Percentiles rank a stretch among this genome's conserved stretches.
These are phyloP conservation scores for Botryotinia calthae DNA, from an alignment of 2,329 filamentous ascomycete genomes.

Conservation along the genomic window DNA sequence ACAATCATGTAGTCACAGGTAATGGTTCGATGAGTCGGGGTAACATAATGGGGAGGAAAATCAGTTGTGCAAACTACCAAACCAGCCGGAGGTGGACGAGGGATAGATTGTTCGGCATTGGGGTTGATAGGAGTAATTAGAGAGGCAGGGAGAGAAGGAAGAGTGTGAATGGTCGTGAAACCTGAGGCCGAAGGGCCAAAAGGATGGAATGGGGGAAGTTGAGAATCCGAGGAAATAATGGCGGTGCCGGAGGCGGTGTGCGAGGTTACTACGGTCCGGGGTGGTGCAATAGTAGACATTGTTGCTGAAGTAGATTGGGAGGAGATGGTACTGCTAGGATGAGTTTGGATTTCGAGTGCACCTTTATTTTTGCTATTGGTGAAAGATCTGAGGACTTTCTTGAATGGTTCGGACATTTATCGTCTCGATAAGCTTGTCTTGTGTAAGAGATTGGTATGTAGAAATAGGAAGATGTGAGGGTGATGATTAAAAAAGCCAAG, in stretches of 20 bases:
- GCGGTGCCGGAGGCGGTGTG: slow-evolving; percentile 38
- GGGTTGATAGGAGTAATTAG: slow-evolving; percentile 25
- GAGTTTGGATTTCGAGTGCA: neutral
- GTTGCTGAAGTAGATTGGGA: neutral
- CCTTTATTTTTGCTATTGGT: neutral
- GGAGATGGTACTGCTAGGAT: neutral
- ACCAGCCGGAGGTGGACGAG: slow-evolving; percentile 41
- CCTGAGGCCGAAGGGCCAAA: slow-evolving; percentile 37
- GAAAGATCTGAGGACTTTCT: neutral
- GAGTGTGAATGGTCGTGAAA: slow-evolving; percentile 39
- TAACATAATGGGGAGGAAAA: slow-evolving; percentile 21
- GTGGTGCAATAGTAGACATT: slow-evolving; percentile 14
- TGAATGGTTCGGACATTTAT: neutral
- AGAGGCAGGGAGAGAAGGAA: slow-evolving; percentile 37
- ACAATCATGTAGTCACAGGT: slow-evolving; percentile 45
- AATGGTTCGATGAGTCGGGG: slow-evolving; percentile 45
- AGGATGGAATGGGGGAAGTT: slow-evolving; percentile 35
- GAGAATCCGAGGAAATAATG: slow-evolving; percentile 37
- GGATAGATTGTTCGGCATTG: slow-evolving; percentile 22
- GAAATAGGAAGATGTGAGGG: neutral
- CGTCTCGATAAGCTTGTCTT: neutral
- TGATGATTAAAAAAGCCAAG: neutral
- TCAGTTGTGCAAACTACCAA: slow-evolving; percentile 38
- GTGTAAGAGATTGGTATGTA: neutral
- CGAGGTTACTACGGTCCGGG: slow-evolving; percentile 38